Evolutionary conservation across 2,329 filamentous ascomycete genomes (phyloP).

Genomic region (Aspergillus sp.): DNA sequence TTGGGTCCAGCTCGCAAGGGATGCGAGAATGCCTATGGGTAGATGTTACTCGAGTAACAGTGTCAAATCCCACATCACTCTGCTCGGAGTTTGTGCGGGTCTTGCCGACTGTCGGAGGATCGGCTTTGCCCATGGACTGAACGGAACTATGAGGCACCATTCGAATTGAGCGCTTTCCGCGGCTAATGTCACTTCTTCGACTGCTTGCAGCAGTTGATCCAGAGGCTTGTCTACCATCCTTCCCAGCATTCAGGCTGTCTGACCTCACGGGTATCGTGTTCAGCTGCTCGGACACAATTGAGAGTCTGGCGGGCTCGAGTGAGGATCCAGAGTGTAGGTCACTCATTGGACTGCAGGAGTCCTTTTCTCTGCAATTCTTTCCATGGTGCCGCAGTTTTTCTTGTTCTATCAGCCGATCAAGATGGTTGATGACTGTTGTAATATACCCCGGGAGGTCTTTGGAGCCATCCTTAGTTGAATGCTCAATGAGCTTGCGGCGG

Average conservation of each 20-base stretch:
- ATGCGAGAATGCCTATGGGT: slow-evolving; percentile 29
- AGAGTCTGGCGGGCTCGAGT: slow-evolving; percentile 36
- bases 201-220: slow-evolving; percentile 7
- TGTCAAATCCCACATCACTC: not conserved
- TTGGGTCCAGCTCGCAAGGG: slow-evolving; percentile 41
- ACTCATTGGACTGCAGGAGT: slow-evolving; percentile 7
- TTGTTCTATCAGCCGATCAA: slow-evolving; percentile 57
- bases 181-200: slow-evolving; percentile 13
- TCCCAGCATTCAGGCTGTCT: not conserved
- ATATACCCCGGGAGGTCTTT: slow-evolving; percentile 52
- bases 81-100: slow-evolving; percentile 12
- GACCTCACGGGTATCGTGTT: slow-evolving; percentile 8
- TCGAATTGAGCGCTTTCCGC: slow-evolving; percentile 52
- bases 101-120: slow-evolving; percentile 59
- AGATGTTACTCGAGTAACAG: slow-evolving; percentile 11
- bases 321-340: slow-evolving; percentile 20
- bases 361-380: slow-evolving; percentile 2
- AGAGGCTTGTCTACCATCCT: slow-evolving; percentile 10
- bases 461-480: slow-evolving; percentile 46
- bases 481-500: slow-evolving; percentile 56
- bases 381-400: slow-evolving; percentile 20
- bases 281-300: slow-evolving; percentile 54
- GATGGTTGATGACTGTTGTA: slow-evolving; percentile 59
- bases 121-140: slow-evolving; percentile 45
- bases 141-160: slow-evolving; percentile 56